Evolutionary conservation across 2,329 filamentous ascomycete genomes (phyloP).

Genomic region (Gaeumannomyces sp.): DNA sequence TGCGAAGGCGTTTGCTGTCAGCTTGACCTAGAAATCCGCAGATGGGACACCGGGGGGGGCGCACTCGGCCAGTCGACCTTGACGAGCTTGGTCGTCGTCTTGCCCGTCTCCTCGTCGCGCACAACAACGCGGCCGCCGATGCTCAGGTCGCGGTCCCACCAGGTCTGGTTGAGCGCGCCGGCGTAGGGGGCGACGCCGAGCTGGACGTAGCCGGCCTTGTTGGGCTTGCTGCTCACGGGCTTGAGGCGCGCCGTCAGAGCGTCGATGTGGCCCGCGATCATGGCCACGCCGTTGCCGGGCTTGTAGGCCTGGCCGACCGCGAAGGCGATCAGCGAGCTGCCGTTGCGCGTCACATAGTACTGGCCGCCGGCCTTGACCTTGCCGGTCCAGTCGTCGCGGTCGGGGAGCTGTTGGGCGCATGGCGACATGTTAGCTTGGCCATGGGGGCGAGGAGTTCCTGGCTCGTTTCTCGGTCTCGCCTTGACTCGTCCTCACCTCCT

Average conservation of each 20-base stretch:
- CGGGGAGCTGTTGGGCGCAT: constrained; percentile 50
- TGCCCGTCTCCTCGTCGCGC: constrained; percentile 63
- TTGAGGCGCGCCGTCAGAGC: constrained; percentile 86
- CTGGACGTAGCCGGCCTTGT: constrained; percentile 78
- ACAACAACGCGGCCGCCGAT: constrained; percentile 87
- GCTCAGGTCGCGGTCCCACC: constrained; percentile 94
- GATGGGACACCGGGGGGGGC: neutral
- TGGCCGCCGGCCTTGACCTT: constrained; percentile 64
- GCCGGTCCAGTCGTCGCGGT: constrained; percentile 70
- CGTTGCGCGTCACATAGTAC: constrained; percentile 29
- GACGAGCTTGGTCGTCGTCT: constrained; percentile 75
- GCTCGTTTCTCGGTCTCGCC: neutral
- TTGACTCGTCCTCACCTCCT: constrained; percentile 45
- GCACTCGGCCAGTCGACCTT: constrained; percentile 83
- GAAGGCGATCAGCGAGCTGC: constrained; percentile 32
- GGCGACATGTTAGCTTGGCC: constrained; percentile 14
- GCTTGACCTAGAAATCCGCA: neutral
- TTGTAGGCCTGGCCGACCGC: constrained; percentile 28
- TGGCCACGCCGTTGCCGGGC: constrained; percentile 29
- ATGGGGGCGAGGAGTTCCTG: too few relatives aligned
- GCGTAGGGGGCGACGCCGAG: constrained; percentile 91
- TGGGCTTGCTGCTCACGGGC: constrained; percentile 80
- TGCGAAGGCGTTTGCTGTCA: neutral
- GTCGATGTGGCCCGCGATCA: constrained; percentile 84
- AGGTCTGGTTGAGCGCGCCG: constrained; percentile 78